Percentiles rank a stretch among this genome's conserved stretches.
Evolutionary conservation across 164 flowering plant genomes (phyloP).

Genomic region (Magnolia kwangsiensis): DNA sequence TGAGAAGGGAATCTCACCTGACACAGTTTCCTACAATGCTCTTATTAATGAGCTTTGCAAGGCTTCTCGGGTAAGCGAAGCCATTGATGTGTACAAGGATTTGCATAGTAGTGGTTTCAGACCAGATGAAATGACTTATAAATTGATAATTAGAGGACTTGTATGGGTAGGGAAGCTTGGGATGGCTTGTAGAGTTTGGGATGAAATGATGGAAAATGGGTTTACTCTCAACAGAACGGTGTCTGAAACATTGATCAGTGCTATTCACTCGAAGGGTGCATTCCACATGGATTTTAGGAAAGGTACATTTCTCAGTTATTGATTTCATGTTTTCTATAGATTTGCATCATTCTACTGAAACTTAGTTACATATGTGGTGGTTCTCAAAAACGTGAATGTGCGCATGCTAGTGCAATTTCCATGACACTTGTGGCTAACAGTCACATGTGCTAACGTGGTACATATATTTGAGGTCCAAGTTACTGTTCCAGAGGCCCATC

Average conservation of each 20-base stretch:
- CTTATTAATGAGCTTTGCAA: slow-evolving; percentile 77
- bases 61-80: slow-evolving; percentile 56
- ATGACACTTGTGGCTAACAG: neutral
- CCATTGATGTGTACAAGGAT: slow-evolving; percentile 58
- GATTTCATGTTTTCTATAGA: neutral
- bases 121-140: slow-evolving; percentile 88
- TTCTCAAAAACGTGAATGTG: neutral
- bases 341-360: neutral
- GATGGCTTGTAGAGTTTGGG: slow-evolving; percentile 75
- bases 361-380: neutral
- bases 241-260: slow-evolving; percentile 54
- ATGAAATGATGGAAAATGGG: slow-evolving; percentile 96
- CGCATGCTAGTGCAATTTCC: neutral
- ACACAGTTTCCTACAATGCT: slow-evolving; percentile 76
- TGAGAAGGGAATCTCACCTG: slow-evolving; percentile 58
- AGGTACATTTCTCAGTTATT: slow-evolving; percentile 3
- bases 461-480: neutral
- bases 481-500: neutral
- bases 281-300: slow-evolving; percentile 9
- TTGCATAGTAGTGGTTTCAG: slow-evolving; percentile 47
- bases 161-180: slow-evolving; percentile 55
- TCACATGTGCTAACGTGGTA: neutral
- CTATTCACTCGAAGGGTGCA: slow-evolving; percentile 37
- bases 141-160: slow-evolving; percentile 73
- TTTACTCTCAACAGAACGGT: slow-evolving; percentile 66